phyloP scores from a whole-genome alignment of 805 yeast genomes.

The Schwanniomyces polymorphus region DNA sequence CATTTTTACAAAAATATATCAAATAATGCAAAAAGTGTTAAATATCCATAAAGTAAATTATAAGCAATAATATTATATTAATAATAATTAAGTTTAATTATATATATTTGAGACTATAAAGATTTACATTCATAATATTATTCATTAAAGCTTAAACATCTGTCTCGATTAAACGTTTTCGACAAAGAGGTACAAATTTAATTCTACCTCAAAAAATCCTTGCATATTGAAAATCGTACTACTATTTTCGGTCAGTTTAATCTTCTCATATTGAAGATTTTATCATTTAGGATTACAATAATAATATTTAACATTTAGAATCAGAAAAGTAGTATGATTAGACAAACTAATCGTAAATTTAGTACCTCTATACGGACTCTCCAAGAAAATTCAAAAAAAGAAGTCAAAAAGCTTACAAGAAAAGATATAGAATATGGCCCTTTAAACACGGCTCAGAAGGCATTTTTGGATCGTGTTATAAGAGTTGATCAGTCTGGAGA shows the following conservation, averaged over 20 bases:
- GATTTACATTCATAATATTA: too few relatives aligned
- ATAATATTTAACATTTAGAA: too few relatives aligned
- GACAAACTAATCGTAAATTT: background rate
- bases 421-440: slow-evolving; percentile 34
- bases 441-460: slow-evolving; percentile 57
- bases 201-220: too few relatives aligned
- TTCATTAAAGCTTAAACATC: too few relatives aligned
- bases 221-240: too few relatives aligned
- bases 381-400: slow-evolving; percentile 3
- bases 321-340: background rate
- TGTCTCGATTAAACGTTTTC: too few relatives aligned
- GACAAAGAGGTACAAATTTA: too few relatives aligned
- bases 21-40: background rate
- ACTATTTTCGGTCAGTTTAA: too few relatives aligned
- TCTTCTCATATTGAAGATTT: too few relatives aligned
- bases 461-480: slow-evolving; percentile 69
- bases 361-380: background rate
- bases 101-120: too few relatives aligned
- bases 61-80: background rate
- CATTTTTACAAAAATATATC: background rate
- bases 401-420: slow-evolving; percentile 18
- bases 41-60: background rate
- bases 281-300: too few relatives aligned
- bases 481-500: slow-evolving; percentile 99
- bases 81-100: background rate